Percentiles rank a stretch among this genome's conserved stretches.
phyloP scores from a whole-genome alignment of 306 rosid genomes.

The Bauhinia variegata region DNA sequence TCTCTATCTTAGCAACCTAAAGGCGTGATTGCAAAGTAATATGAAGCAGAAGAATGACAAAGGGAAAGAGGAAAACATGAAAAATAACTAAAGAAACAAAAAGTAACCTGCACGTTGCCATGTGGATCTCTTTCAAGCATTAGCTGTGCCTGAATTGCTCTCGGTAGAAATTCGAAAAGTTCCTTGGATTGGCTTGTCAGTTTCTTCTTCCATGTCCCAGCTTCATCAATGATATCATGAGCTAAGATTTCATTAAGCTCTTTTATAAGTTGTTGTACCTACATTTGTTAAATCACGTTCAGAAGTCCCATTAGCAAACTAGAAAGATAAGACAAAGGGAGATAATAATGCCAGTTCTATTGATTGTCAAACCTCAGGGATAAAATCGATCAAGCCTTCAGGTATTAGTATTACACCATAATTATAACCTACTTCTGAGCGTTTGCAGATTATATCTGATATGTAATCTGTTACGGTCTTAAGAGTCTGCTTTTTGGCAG shows the following conservation, averaged over 20 bases:
- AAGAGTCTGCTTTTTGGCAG: slow-evolving; percentile 64
- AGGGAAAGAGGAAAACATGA: background rate
- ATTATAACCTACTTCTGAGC: slow-evolving; percentile 58
- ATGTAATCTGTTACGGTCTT: slow-evolving; percentile 66
- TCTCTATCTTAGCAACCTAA: slow-evolving; percentile 71
- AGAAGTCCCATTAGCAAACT: background rate
- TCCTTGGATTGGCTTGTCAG: slow-evolving; percentile 55
- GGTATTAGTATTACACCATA: slow-evolving; percentile 77
- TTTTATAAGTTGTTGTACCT: slow-evolving; percentile 69
- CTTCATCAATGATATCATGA: slow-evolving; percentile 57
- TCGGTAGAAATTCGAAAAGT: slow-evolving; percentile 63
- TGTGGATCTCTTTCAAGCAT: slow-evolving; percentile 80
- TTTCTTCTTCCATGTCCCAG: slow-evolving; percentile 64
- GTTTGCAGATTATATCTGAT: slow-evolving; percentile 56
- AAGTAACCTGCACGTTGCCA: slow-evolving; percentile 65
- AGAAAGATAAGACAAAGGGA: background rate
- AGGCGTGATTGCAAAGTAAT: background rate
- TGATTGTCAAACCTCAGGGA: slow-evolving; percentile 55
- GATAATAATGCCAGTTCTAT: background rate
- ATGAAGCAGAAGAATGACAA: background rate
- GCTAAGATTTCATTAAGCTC: slow-evolving; percentile 72
- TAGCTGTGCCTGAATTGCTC: slow-evolving; percentile 67
- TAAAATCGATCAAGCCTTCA: slow-evolving; percentile 71
- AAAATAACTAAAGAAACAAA: background rate
- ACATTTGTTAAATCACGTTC: background rate